phyloP scores from a whole-genome alignment of 768 basidiomycete species.

The Chalciporus piperatus region DNA sequence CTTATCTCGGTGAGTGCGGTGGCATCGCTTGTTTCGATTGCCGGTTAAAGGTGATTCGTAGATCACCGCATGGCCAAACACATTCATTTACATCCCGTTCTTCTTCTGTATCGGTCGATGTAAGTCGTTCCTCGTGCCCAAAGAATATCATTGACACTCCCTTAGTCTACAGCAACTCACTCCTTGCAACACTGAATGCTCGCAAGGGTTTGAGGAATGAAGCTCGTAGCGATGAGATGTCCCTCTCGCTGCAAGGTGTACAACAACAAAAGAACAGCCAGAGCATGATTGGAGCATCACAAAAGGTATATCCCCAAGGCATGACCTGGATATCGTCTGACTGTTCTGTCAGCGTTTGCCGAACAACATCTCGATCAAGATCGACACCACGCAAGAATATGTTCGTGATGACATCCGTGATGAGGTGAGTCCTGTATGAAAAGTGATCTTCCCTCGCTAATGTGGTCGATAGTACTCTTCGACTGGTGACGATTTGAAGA shows the following conservation, averaged over 20 bases:
- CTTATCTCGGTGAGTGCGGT: conserved; percentile 42
- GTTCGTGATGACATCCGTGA: conserved; percentile 44
- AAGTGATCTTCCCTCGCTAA: not conserved
- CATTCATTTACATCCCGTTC: conserved; percentile 58
- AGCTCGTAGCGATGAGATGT: conserved; percentile 5
- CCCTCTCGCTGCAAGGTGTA: conserved; percentile 25
- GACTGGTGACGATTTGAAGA: conserved; percentile 14
- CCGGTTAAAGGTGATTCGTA: conserved; percentile 18
- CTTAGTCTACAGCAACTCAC: conserved; percentile 57
- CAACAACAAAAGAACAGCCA: conserved; percentile 23
- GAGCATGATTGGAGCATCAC: conserved; percentile 8
- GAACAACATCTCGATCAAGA: conserved; percentile 60
- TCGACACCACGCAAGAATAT: conserved; percentile 58
- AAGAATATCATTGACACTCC: not conserved
- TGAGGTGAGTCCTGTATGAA: conserved; percentile 17
- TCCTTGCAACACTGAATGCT: conserved; percentile 60
- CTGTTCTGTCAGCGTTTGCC: conserved; percentile 20
- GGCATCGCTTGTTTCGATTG: not conserved
- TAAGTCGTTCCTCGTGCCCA: conserved; percentile 31
- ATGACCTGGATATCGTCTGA: not conserved
- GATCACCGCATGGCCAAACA: conserved; percentile 46
- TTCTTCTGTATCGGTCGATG: conserved; percentile 59
- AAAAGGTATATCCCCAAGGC: conserved; percentile 9
- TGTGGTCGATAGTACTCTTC: conserved; percentile 21
- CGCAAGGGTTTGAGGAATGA: conserved; percentile 42